Evolutionary conservation across 2,329 filamentous ascomycete species (phyloP).

Genomic region (Diaporthe amygdali): DNA sequence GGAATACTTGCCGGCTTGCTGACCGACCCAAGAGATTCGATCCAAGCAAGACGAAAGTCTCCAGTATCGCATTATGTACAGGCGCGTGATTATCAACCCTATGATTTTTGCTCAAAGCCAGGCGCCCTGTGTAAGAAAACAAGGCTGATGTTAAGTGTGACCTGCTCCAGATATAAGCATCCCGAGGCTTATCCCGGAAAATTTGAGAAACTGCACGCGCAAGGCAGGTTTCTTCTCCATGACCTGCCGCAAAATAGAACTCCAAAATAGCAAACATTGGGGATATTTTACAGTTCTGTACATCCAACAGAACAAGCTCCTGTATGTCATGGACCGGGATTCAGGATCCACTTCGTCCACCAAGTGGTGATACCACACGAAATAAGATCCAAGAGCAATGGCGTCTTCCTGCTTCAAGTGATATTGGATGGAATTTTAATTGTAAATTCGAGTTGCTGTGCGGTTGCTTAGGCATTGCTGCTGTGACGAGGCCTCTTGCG

Average conservation of each 20-base stretch:
- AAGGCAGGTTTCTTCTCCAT: neutral
- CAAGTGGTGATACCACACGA: neutral
- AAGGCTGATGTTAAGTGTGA: neutral
- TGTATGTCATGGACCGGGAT: neutral
- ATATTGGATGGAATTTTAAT: neutral
- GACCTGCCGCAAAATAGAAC: neutral
- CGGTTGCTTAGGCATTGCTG: constrained; percentile 23
- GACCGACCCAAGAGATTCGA: neutral
- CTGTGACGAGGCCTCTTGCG: constrained; percentile 65
- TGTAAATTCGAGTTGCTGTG: neutral
- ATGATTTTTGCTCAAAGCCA: neutral
- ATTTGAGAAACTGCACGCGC: neutral
- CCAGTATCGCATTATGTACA: neutral
- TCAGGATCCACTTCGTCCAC: no score
- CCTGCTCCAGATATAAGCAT: neutral
- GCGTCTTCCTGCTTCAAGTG: neutral
- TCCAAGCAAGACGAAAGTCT: neutral
- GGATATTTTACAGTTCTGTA: neutral
- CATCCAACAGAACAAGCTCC: neutral
- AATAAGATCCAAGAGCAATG: neutral
- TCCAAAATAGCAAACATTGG: neutral
- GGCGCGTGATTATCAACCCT: no score
- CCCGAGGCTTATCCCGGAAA: neutral
- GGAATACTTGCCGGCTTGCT: neutral
- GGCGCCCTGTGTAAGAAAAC: neutral